Evolutionary conservation across 768 basidiomycete species (phyloP).

Genomic region (Pulveroboletus sp.): DNA sequence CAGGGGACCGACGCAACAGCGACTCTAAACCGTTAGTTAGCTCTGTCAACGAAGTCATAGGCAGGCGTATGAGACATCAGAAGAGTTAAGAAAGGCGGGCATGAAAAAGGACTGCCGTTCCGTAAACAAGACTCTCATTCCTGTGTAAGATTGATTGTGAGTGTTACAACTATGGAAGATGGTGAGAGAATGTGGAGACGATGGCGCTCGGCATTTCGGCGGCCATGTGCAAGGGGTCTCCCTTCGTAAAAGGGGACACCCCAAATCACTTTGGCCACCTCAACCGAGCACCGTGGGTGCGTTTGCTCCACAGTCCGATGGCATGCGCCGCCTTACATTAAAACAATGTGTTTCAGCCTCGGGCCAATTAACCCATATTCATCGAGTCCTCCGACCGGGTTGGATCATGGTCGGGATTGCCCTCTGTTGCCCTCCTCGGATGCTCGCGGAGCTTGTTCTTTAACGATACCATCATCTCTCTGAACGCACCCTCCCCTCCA

Average conservation of each 20-base stretch:
- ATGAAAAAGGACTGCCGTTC: slow-evolving; percentile 23
- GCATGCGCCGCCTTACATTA: slow-evolving; percentile 17
- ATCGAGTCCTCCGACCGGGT: slow-evolving; percentile 27
- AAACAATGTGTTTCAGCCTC: slow-evolving; percentile 20
- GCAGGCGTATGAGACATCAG: slow-evolving; percentile 15
- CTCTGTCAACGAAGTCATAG: slow-evolving; percentile 27
- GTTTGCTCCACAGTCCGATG: slow-evolving; percentile 21
- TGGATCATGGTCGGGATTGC: slow-evolving; percentile 14
- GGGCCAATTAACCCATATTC: slow-evolving; percentile 27
- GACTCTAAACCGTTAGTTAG: slow-evolving; percentile 24
- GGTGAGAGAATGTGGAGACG: slow-evolving; percentile 36
- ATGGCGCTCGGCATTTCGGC: slow-evolving; percentile 34
- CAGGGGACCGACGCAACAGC: slow-evolving; percentile 23
- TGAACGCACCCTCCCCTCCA: slow-evolving; percentile 34
- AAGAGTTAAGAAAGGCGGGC: slow-evolving; percentile 18
- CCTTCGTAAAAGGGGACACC: slow-evolving; percentile 20
- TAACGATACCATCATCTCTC: slow-evolving; percentile 31
- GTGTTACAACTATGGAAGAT: slow-evolving; percentile 23
- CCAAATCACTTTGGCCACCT: slow-evolving; percentile 23
- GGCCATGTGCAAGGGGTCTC: slow-evolving; percentile 9
- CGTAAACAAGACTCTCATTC: slow-evolving; percentile 31
- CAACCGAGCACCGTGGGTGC: slow-evolving; percentile 22
- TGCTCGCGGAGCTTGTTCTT: slow-evolving; percentile 28
- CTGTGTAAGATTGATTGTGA: slow-evolving; percentile 32
- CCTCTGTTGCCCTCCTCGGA: slow-evolving; percentile 17